phyloP scores from a whole-genome alignment of 2,329 filamentous ascomycete genomes.

The Ophiognomonia clavigignenti-juglandacearum region DNA sequence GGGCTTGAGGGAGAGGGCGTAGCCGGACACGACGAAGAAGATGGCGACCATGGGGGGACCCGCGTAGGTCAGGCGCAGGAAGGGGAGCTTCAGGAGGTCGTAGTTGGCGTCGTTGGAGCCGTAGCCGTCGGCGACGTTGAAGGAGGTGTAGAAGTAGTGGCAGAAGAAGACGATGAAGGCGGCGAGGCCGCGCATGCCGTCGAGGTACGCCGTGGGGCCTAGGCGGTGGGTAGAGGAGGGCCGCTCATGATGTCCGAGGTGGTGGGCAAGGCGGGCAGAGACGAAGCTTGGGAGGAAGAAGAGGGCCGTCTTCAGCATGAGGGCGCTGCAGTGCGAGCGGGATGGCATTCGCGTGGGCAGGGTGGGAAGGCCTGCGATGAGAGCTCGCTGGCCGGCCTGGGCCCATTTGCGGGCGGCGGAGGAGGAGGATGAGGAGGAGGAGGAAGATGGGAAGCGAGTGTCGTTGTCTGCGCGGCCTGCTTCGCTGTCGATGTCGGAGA shows the following conservation, averaged over 20 bases:
- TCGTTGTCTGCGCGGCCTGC: slow-evolving; percentile 34
- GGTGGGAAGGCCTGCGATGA: slow-evolving; percentile 15
- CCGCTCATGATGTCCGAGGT: slow-evolving; percentile 34
- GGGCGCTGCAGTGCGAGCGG: slow-evolving; percentile 13
- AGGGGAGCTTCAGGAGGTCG: slow-evolving; percentile 45
- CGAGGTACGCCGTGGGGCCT: slow-evolving; percentile 52
- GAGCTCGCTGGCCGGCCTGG: slow-evolving; percentile 22
- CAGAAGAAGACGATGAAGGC: slow-evolving; percentile 53
- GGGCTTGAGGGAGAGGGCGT: slow-evolving; percentile 51
- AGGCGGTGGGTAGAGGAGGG: slow-evolving; percentile 35
- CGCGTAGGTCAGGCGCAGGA: slow-evolving; percentile 49
- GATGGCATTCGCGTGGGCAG: slow-evolving; percentile 28
- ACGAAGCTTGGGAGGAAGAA: slow-evolving; percentile 52
- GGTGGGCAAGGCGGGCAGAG: slow-evolving; percentile 39
- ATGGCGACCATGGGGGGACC: slow-evolving; percentile 54
- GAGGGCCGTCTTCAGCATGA: slow-evolving; percentile 32
- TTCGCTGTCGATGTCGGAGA: slow-evolving; percentile 40
- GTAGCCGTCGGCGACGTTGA: slow-evolving; percentile 46
- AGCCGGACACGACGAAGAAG: slow-evolving; percentile 60
- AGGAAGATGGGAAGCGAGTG: too few relatives aligned
- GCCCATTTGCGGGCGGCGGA: slow-evolving; percentile 27
- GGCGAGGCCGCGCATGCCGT: slow-evolving; percentile 53
- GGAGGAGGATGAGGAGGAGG: too few relatives aligned
- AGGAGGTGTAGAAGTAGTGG: slow-evolving; percentile 50
- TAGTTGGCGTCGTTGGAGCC: slow-evolving; percentile 40